These are phyloP conservation scores for Monosporascus sp. DNA, from an alignment of 2,329 filamentous ascomycete genomes.

Conservation along the genomic window DNA sequence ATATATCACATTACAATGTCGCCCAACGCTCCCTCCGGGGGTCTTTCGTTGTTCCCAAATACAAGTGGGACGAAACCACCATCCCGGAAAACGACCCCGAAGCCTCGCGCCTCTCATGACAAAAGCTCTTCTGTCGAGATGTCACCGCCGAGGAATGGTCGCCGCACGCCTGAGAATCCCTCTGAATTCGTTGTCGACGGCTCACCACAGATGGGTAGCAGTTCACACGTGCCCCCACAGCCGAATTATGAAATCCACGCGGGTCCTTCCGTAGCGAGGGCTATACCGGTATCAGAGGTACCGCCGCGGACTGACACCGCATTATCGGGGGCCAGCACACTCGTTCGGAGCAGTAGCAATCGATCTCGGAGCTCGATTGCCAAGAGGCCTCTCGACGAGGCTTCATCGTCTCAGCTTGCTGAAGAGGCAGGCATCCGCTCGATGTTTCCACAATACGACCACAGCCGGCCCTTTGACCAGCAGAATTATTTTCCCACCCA, in stretches of 20 bases:
- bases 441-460: constrained; percentile 73
- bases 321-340: constrained; percentile 44
- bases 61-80: constrained; percentile 36
- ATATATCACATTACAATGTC: constrained; percentile 9
- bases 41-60: constrained; percentile 54
- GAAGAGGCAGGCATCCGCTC: constrained; percentile 49
- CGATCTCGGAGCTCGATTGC: constrained; percentile 52
- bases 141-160: constrained; percentile 23
- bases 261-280: constrained; percentile 29
- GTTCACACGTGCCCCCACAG: constrained; percentile 15
- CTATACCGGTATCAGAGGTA: constrained; percentile 35
- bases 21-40: constrained; percentile 31
- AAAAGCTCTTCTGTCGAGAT: constrained; percentile 23
- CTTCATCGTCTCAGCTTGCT: constrained; percentile 18
- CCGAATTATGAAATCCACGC: constrained; percentile 20
- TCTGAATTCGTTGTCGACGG: constrained; percentile 25
- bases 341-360: constrained; percentile 43
- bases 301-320: constrained; percentile 44
- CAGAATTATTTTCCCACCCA: constrained; percentile 68
- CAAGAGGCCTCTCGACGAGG: constrained; percentile 42
- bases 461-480: constrained; percentile 56
- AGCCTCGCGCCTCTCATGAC: constrained; percentile 19
- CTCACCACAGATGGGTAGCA: constrained; percentile 12
- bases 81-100: constrained; percentile 37
- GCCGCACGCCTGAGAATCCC: constrained; percentile 20